Base-by-base conservation (phyloP, 805 yeast species). In the Sugiyamaella qingdaonensis region DNA sequence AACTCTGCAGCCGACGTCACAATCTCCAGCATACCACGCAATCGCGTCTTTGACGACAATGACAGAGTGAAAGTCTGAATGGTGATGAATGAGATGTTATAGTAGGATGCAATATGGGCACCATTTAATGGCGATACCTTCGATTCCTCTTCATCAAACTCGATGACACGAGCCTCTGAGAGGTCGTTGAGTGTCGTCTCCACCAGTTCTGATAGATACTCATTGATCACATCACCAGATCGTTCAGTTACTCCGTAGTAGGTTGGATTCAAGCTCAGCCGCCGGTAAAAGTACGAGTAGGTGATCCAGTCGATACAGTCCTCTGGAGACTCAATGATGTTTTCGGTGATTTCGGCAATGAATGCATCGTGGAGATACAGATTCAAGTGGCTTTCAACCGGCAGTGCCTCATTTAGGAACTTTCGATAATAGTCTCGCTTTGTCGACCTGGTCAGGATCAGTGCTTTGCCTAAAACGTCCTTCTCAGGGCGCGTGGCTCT, bases 241-340 rank as follows among this genome's bases (percentile, higher is more conserved):
- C 77, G 73, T 55, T 84, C 87, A 39, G 73, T 73, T 7, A 88
- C 78, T n/a, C 90, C 96, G 64, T 94, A 94, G 65, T 79, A 94
- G 54, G 94, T 82, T 2, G 99, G 97, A 66, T 94, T 94, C 34
- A 79, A 76, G 52, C 82, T 85, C 18, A 94, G 66, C 48, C 98
- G 75, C 58, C 95, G 75, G 68, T 88, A 94, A 63, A 91, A 86
- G 60, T 83, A 86, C 0, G 96, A 78, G 65, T 79, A 88, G 0
- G 97, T 86, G 33, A 94, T 64, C 95, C 96, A 89, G 62, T 92
- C 97, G 54, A 94, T 80, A 61, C 95, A 88, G 59, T 86, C 94
- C 61, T 91, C 97, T 63, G 86, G 81, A 7, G 79, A 74, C 45
- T 73, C 76, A 53, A 92, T 78, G 11, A 82, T 73, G 1, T 80